A percentile compares a stretch with the other conserved stretches of the same genome.
These are phyloP conservation scores for Sugiyamaella grinbergsii DNA, from an alignment of 1,139 yeast genomes.

Conservation along the genomic window DNA sequence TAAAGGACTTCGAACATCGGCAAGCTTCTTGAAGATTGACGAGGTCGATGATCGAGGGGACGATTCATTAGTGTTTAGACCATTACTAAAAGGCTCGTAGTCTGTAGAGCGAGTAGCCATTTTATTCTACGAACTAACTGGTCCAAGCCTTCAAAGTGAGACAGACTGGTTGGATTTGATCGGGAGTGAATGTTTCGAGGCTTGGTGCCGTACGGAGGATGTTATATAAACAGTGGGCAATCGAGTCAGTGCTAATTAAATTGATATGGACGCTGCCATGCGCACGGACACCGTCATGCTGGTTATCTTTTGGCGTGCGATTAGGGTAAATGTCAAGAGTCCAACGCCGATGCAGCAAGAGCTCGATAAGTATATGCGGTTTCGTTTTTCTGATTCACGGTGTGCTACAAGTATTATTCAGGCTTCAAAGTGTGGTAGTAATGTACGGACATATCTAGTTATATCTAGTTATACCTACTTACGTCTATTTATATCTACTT, in stretches of 20 bases:
- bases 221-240: not conserved
- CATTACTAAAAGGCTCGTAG: conserved; percentile 5
- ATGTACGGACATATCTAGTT: too few relatives aligned
- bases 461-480: too few relatives aligned
- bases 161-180: too few relatives aligned
- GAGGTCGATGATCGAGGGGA: conserved; percentile 28
- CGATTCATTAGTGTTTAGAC: not conserved
- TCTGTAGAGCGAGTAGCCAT: conserved; percentile 8
- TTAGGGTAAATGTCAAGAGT: conserved; percentile 11
- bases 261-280: not conserved
- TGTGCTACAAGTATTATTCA: too few relatives aligned
- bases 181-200: not conserved
- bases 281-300: not conserved
- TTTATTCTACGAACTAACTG: not conserved
- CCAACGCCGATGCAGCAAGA: not conserved
- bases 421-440: too few relatives aligned
- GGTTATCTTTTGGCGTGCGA: not conserved
- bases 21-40: conserved; percentile 28
- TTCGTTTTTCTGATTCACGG: too few relatives aligned
- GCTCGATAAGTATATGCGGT: not conserved
- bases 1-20: not conserved
- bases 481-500: too few relatives aligned
- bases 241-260: too few relatives aligned
- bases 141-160: too few relatives aligned
- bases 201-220: not conserved